Base-by-base conservation (phyloP, 2,329 filamentous ascomycete species). In the Boeremia exigua region DNA sequence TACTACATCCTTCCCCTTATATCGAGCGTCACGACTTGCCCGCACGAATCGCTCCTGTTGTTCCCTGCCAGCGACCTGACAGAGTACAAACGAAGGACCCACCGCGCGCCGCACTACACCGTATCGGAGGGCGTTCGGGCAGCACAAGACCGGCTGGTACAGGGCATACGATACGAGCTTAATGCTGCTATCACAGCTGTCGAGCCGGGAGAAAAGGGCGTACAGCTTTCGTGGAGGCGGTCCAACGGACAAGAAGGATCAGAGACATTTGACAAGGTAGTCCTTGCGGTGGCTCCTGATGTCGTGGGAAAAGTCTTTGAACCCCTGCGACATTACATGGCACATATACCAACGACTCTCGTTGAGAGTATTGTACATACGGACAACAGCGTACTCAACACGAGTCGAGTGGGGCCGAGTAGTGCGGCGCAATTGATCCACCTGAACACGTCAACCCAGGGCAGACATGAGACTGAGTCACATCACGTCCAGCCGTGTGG, bases 281-380 rank as follows among this genome's bases (percentile, higher is more conserved):
- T 86, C 23, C 71, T 86, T 1, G 83, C 82, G 0, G 81, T 86
- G 1, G 80, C 83, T 0, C 84, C 84, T 0, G 78, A 84, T 58
- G 78, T 84, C 4, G 81, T 80, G 0, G 79, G 76, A 5, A 68
- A 68, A 6, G 75, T 86, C 11, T 86, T 82, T 55, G 59, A 68
- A 1, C 81, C 81, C 0, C 61, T 84, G 2, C 57, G 60, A 2
- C 46, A 73, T 4, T 59, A 69, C 3, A 72, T 84, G 59, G 49
- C 64, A 1, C 63, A 64, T n/a, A 80, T 85, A 12, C 83, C 84
- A 0, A 82, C 80, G 0, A 73, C 73, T 3, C 63, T 70, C 1
- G 81, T 85, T 0, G 77, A 82, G 33, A 82, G 80, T 37, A 77
- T 82, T 1, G 78, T 84, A 0, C 75, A 81, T 49, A 76, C 63